Evolutionary conservation across 75 land plant genomes (phyloP), one percentile per base, ranked within the genome.

Genomic region (Cryptomeria japonica): DNA sequence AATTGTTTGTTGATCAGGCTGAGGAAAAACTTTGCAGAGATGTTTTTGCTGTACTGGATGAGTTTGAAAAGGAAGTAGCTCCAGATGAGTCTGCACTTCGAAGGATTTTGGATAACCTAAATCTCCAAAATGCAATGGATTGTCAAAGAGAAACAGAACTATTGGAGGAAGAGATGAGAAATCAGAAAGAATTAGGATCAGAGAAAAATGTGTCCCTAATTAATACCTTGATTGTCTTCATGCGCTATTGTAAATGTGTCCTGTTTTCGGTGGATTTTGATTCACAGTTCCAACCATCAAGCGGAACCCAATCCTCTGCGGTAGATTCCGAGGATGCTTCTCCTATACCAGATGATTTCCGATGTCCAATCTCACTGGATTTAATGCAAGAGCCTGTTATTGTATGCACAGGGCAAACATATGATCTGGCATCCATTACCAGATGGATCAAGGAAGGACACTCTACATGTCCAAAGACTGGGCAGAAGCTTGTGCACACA

Each of bases 321-420:
- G 15, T 41, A 82, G 51, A 82, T 44, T 46, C 46, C 2, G 84
- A 82, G 84, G 76, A 32, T 61, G 80, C 47, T 15, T 25, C 80
- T 68, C 68, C 36, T 88, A 83, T 94, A 14, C 97, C 97, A 38
- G 94, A 93, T 51, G 97, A 95, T 75, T 95, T 89, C 87, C 73
- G 87, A 36, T 96, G 97, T 84, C 94, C 97, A 15, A 93, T 96
- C 68, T 88, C 95, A 1, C 93, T 95, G 13, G 97, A 96, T 87
- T 78, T 96, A 88, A 96, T 96, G 95, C 88, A 61, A 61, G 96
- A 96, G 31, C 96, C 97, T 1, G 96, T 95, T 68, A 92, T 94
- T 76, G 84, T 96, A 7, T 84, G 95, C 5, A 89, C 97, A 1
- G 98, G 98, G 22, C 95, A 97, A 31, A 95, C 96, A 4, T 96